These are phyloP conservation scores for Pythium periplocum DNA, from an alignment of 352 stramenopile species.

Conservation along the genomic window DNA sequence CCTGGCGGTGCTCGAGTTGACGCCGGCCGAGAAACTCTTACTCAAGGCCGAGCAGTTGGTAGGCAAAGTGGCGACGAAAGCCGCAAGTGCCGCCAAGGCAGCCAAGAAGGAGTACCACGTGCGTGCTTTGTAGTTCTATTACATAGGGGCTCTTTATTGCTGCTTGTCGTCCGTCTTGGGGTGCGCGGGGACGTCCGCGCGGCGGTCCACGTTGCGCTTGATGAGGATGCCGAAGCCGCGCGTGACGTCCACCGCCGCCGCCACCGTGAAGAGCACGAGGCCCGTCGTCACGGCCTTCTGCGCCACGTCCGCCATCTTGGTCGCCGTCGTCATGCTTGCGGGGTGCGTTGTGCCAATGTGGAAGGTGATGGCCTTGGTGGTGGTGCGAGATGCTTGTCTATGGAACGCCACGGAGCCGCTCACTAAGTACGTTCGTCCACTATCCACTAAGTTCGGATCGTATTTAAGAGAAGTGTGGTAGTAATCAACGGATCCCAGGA, in stretches of 20 bases:
- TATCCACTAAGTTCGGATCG: not conserved
- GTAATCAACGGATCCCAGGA: not conserved
- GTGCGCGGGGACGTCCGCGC: not conserved
- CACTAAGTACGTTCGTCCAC: not conserved
- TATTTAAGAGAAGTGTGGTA: not conserved
- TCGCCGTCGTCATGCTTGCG: slow-evolving; percentile 23
- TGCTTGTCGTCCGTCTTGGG: not conserved
- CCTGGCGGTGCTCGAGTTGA: slow-evolving; percentile 45
- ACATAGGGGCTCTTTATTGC: not conserved
- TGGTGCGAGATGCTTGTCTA: not conserved
- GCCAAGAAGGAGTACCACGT: slow-evolving; percentile 71
- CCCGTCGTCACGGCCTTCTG: slow-evolving; percentile 81
- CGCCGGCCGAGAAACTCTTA: slow-evolving; percentile 41
- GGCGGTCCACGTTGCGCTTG: slow-evolving; percentile 73
- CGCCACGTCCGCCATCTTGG: slow-evolving; percentile 60
- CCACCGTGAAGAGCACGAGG: slow-evolving; percentile 60
- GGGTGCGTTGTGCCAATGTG: not conserved
- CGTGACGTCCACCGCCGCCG: slow-evolving; percentile 67
- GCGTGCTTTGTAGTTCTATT: slow-evolving; percentile 30
- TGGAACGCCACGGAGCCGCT: not conserved
- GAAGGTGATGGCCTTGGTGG: not conserved
- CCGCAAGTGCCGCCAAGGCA: slow-evolving; percentile 23
- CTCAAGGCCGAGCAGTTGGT: slow-evolving; percentile 36
- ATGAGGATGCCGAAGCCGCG: slow-evolving; percentile 75
- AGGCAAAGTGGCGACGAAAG: slow-evolving; percentile 31